Percentiles rank a stretch among this genome's conserved stretches.
Evolutionary conservation across 2,329 filamentous ascomycete species (phyloP).

Genomic region (Neophaeococcomyces mojaviensis): DNA sequence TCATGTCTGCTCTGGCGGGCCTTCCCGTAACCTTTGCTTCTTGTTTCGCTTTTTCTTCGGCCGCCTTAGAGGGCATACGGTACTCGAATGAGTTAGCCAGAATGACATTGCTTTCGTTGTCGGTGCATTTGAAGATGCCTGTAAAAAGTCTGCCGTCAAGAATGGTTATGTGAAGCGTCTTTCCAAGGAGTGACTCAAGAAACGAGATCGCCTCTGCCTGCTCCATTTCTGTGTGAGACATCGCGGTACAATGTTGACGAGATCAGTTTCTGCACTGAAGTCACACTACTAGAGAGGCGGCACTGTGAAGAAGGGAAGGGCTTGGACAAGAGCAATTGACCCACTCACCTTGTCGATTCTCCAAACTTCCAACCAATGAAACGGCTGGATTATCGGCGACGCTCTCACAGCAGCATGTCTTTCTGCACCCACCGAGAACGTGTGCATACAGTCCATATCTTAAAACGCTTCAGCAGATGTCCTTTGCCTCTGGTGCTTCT

Average conservation of each 20-base stretch:
- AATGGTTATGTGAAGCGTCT: constrained; percentile 21
- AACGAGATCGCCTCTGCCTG: constrained; percentile 19
- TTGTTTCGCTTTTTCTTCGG: constrained; percentile 37
- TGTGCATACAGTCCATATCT: too few species aligned
- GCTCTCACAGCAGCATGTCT: background rate
- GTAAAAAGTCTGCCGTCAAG: constrained; percentile 64
- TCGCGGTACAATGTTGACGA: background rate
- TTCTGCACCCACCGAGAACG: too few species aligned
- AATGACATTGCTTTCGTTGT: constrained; percentile 82
- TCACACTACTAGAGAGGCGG: too few species aligned
- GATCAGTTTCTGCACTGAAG: too few species aligned
- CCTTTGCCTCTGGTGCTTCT: background rate
- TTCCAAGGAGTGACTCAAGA: constrained; percentile 21
- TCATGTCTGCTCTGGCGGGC: constrained; percentile 61
- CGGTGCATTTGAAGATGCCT: constrained; percentile 88
- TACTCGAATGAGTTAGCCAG: constrained; percentile 84
- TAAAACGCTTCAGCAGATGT: background rate
- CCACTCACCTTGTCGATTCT: too few species aligned
- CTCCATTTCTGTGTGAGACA: constrained; percentile 13
- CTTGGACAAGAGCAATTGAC: too few species aligned
- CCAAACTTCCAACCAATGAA: background rate
- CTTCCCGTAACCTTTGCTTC: constrained; percentile 27
- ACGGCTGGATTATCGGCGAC: constrained; percentile 1
- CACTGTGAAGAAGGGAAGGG: too few species aligned
- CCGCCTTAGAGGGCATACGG: constrained; percentile 58